A percentile compares a stretch with the other conserved stretches of the same genome.
Conservation (phyloP, 169 alveolate species). For the Plasmodium knowlesi region DNA sequence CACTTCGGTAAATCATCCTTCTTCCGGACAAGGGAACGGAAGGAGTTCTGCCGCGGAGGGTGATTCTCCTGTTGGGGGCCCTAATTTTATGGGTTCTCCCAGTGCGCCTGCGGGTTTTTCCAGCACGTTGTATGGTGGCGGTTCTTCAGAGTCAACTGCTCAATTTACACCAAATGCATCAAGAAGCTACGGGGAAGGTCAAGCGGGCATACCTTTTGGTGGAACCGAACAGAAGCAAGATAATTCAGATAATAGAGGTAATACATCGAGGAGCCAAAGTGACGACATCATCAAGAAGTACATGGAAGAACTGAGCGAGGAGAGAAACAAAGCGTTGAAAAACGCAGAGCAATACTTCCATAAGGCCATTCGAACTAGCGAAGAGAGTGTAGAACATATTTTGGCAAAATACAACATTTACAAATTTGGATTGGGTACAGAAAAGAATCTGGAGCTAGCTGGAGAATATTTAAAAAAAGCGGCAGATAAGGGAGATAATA, state of each 20-base stretch:
- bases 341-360: constrained; percentile 69
- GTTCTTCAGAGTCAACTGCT: neutral
- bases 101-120: neutral
- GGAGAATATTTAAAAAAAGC: constrained; percentile 85
- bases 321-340: neutral
- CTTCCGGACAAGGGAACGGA: neutral
- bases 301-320: constrained; percentile 3
- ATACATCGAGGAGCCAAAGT: neutral
- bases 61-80: neutral
- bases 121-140: neutral
- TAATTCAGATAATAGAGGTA: neutral
- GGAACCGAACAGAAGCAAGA: neutral
- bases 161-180: neutral
- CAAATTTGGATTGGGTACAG: constrained; percentile 85
- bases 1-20: neutral
- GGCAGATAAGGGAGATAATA: constrained; percentile 89
- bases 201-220: neutral
- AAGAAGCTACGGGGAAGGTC: neutral
- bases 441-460: constrained; percentile 83
- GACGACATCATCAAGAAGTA: constrained; percentile 50
- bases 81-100: neutral
- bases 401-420: constrained; percentile 80
- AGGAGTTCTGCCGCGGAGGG: neutral
- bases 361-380: constrained; percentile 45
- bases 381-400: constrained; percentile 37